Evolutionary conservation across 2,329 filamentous ascomycete genomes (phyloP), one percentile per base, ranked within the genome.

Genomic region (Cadophora malorum): DNA sequence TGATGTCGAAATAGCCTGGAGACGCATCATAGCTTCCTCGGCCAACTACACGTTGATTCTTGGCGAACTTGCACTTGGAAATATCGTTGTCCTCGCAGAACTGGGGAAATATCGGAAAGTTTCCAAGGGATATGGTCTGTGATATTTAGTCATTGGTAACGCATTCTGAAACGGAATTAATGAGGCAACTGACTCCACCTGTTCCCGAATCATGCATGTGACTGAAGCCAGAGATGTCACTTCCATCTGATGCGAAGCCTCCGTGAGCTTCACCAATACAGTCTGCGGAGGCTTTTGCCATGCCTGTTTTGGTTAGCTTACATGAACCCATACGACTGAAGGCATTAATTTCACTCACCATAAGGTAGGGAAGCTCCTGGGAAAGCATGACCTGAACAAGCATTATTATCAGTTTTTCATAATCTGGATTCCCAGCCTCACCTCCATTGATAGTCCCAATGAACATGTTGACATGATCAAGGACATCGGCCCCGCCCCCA

Each of bases 1-100:
- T 83, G 61, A 92, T 83, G 50, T 83, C 81, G 73, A 92, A 92
- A 71, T 89, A 89, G 0, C 90, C 90, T 0, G 90, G 89, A 12
- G 81, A 81, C 0, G 89, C 86, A 4, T 82, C 79, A n/a, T 0
- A 90, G 84, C 6, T 80, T 85, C 1, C 79, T 79, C 33, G 83
- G 79, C 25, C 81, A n/a, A 67, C 71, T 72, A 12, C 80, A 84
- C 12, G 80, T 75, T 23, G 79, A 79, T 76, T 79, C 62, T 81
- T 82, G 19, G 81, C 79, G 75, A 87, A 90, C 28, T 79, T 79
- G 78, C 88, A 90, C 50, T 82, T 82, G 68, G 89, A 82, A 41
- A 91, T 75, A 28, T 85, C 82, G 38, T 84, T 82, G 1, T 75
- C 78, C 10, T 78, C 73, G 62, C 81, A 83, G 3, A 80, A 64